phyloP scores from a whole-genome alignment of 768 basidiomycete species.

The Termitomyces sp. region DNA sequence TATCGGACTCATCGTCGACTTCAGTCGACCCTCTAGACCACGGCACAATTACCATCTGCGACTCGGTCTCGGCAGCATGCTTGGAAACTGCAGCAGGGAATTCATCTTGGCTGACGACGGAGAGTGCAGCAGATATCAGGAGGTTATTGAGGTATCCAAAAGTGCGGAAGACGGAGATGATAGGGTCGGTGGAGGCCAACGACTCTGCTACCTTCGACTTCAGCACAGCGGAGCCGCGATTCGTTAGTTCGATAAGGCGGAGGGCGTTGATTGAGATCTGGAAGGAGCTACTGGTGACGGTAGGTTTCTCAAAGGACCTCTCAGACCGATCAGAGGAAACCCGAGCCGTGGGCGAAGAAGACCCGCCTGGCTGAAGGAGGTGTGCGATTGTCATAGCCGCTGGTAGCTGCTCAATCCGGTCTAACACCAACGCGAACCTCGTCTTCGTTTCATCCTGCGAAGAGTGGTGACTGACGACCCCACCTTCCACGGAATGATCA shows the following conservation, averaged over 20 bases:
- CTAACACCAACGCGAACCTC: constrained; percentile 70
- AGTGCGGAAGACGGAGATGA: constrained; percentile 71
- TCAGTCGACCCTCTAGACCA: constrained; percentile 58
- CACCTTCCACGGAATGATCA: constrained; percentile 18
- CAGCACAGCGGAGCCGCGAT: constrained; percentile 83
- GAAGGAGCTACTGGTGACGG: constrained; percentile 1
- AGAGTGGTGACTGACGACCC: constrained; percentile 11
- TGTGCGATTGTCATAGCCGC: constrained; percentile 80
- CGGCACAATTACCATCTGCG: constrained; percentile 80
- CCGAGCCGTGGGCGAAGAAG: background rate
- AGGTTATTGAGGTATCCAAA: constrained; percentile 73
- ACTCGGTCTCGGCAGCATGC: constrained; percentile 50
- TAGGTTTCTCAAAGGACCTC: constrained; percentile 16
- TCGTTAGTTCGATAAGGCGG: constrained; percentile 88
- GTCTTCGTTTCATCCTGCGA: constrained; percentile 44
- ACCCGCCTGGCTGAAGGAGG: constrained; percentile 49
- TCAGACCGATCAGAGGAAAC: constrained; percentile 25
- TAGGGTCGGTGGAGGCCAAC: constrained; percentile 64
- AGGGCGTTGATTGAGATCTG: constrained; percentile 64
- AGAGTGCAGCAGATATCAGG: constrained; percentile 63
- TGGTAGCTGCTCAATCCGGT: constrained; percentile 77
- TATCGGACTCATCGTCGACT: constrained; percentile 20
- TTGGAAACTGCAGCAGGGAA: constrained; percentile 64
- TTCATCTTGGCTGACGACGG: constrained; percentile 71
- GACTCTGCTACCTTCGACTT: constrained; percentile 72